phyloP scores from a whole-genome alignment of 106 monocot genomes.

The Alisma plantagoaquatica region DNA sequence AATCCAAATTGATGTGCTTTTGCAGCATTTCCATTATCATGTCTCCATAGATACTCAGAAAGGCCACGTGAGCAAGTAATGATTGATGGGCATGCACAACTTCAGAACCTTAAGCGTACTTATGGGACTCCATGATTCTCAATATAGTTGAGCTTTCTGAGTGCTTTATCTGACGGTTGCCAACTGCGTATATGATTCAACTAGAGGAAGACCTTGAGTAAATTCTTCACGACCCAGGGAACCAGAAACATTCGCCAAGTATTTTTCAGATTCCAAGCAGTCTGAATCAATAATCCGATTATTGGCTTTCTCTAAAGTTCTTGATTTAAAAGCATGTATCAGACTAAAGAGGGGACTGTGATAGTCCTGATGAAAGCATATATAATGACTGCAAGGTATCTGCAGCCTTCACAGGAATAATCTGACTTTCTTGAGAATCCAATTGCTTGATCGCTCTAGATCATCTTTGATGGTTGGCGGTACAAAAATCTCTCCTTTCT shows the following conservation, averaged over 20 bases:
- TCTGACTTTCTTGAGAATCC: constrained; percentile 18
- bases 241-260: constrained; percentile 15
- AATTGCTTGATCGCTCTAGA: constrained; percentile 12
- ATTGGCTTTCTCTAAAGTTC: constrained; percentile 23
- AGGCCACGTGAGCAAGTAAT: constrained; percentile 59
- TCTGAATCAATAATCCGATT: constrained; percentile 29
- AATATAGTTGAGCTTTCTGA: constrained; percentile 32
- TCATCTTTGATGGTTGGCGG: constrained; percentile 22
- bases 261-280: constrained; percentile 32
- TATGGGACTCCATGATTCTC: constrained; percentile 44
- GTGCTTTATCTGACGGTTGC: constrained; percentile 38
- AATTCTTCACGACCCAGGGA: constrained; percentile 27
- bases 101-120: constrained; percentile 22
- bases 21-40: constrained; percentile 45
- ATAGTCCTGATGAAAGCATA: constrained; percentile 18
- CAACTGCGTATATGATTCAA: constrained; percentile 50
- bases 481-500: constrained; percentile 19
- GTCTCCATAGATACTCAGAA: constrained; percentile 44
- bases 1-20: constrained; percentile 60
- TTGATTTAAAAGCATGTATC: constrained; percentile 28
- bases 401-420: constrained; percentile 8
- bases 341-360: constrained; percentile 24
- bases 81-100: constrained; percentile 28
- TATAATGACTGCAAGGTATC: constrained; percentile 22
- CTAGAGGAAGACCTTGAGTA: constrained; percentile 38